phyloP scores from a whole-genome alignment of 306 rosid species.

The Vicia sativa region DNA sequence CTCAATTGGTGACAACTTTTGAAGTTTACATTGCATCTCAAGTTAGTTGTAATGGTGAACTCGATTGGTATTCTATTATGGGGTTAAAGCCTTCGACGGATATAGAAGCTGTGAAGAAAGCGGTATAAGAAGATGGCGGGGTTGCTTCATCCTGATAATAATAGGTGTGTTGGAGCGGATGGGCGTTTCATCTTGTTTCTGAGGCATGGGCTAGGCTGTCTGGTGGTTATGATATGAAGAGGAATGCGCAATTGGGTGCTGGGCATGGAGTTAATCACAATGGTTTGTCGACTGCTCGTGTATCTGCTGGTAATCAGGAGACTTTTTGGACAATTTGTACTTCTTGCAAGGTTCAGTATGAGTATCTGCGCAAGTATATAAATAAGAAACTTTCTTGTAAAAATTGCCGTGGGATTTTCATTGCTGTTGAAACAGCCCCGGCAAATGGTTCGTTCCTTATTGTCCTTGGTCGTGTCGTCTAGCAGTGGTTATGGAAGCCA shows the following conservation, averaged over 20 bases:
- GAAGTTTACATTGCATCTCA: slow-evolving; percentile 90
- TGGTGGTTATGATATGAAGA: slow-evolving; percentile 71
- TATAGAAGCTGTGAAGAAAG: slow-evolving; percentile 82
- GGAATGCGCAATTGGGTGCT: slow-evolving; percentile 57
- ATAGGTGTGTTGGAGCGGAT: slow-evolving; percentile 91
- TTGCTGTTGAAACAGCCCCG: slow-evolving; percentile 93
- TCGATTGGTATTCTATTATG: slow-evolving; percentile 86
- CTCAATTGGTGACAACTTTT: slow-evolving; percentile 91
- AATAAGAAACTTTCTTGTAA: slow-evolving; percentile 96
- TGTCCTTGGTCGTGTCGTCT: slow-evolving; percentile 74
- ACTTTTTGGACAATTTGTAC: slow-evolving; percentile 99
- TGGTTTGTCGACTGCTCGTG: slow-evolving; percentile 60
- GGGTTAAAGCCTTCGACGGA: slow-evolving; percentile 80
- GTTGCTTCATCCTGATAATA: slow-evolving; percentile 97
- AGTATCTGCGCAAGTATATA: slow-evolving; percentile 96
- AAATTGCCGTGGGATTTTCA: slow-evolving; percentile 88
- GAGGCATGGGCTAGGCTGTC: slow-evolving; percentile 94
- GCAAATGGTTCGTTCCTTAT: slow-evolving; percentile 90
- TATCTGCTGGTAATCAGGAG: slow-evolving; percentile 65
- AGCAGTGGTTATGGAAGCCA: slow-evolving; percentile 78
- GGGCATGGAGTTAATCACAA: slow-evolving; percentile 55
- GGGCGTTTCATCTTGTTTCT: slow-evolving; percentile 94
- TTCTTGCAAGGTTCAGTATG: slow-evolving; percentile 95
- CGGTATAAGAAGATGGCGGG: slow-evolving; percentile 90
- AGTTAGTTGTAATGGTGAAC: slow-evolving; percentile 65